Evolutionary conservation across 2,329 filamentous ascomycete species (phyloP).

Genomic region (Pestalotiopsis sp.): DNA sequence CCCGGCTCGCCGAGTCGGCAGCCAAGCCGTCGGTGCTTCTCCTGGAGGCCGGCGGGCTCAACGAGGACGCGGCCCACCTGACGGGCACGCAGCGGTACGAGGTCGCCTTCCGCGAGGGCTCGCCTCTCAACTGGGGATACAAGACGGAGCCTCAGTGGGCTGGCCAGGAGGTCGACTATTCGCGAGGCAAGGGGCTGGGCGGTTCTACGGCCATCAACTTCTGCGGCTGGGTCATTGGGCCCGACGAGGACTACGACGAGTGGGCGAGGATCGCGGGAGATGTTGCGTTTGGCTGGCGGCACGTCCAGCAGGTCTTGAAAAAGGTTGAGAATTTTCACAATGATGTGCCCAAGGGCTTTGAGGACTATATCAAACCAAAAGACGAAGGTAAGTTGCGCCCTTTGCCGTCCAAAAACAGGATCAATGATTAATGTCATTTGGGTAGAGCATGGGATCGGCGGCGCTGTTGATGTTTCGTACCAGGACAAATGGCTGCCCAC

Average conservation of each 20-base stretch:
- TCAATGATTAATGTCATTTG: background rate
- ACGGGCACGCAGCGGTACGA: conserved; percentile 46
- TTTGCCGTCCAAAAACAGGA: background rate
- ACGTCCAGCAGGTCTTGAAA: conserved; percentile 37
- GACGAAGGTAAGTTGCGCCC: conserved; percentile 12
- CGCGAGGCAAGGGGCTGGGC: conserved; percentile 42
- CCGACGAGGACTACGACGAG: conserved; percentile 54
- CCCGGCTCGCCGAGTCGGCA: conserved; percentile 44
- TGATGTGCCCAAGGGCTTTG: conserved; percentile 28
- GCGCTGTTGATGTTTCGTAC: conserved; percentile 24
- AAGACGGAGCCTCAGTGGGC: conserved; percentile 40
- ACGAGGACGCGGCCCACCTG: conserved; percentile 38
- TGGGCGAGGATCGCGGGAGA: conserved; percentile 52
- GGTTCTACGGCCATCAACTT: conserved; percentile 47
- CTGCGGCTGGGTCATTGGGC: conserved; percentile 47
- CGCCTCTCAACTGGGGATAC: conserved; percentile 47
- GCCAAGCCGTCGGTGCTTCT: conserved; percentile 50
- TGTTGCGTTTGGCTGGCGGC: conserved; percentile 48
- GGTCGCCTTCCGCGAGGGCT: conserved; percentile 41
- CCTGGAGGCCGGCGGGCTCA: conserved; percentile 50
- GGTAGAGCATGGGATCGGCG: conserved; percentile 23
- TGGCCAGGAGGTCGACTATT: conserved; percentile 39
- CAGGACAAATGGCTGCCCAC: conserved; percentile 20
- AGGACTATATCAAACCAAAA: conserved; percentile 38
- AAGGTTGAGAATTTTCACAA: conserved; percentile 50